Evolutionary conservation across 345 rosid species (phyloP), one percentile per base, ranked within the genome.

Genomic region (Bruguiera gymnorhiza): DNA sequence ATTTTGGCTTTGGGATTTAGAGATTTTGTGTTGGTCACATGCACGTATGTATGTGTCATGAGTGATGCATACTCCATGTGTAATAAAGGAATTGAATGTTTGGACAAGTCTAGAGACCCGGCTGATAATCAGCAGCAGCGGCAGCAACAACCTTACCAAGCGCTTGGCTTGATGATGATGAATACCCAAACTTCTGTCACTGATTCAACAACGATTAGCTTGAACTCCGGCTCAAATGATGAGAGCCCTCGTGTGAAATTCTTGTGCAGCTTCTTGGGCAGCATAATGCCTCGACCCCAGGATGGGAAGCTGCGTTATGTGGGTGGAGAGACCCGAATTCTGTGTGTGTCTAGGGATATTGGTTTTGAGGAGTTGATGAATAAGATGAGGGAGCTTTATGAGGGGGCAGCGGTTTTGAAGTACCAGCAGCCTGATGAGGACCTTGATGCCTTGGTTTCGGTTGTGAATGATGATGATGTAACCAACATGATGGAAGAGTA

Each of bases 361-460:
- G 70, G 73, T 62, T 92, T 82, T 66, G 91, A 87, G 62, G 99
- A 92, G 78, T 74, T 92, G 80, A 88, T 95, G 94, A 79, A 64
- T 70, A 89, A 82, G 78, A 88, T 90, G 99, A 85, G 79, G 74
- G 97, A 92, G 83, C 88, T 95, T 71, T 90, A 87, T 70, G 96
- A 90, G 1, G 94, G 86, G 53, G 97, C 85, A 0, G 81, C 84
- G 0, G 81, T 92, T 57, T 83, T 95, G 85, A 95, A 95, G 72
- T 95, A 95, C 60, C 97, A 92, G 78, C 99, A 95, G 70, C 97
- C 99, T 32, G 99, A 95, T 72, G 99, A 95, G 83, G 99, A 95
- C 89, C 94, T 95, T n/a, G 99, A 95, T 83, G 99, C 97, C 32
- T 70, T 95, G 69, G 99, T 95, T 6, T 92, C 99, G 0, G 96